phyloP scores from a whole-genome alignment of 768 basidiomycete species.

The Russula earlei region DNA sequence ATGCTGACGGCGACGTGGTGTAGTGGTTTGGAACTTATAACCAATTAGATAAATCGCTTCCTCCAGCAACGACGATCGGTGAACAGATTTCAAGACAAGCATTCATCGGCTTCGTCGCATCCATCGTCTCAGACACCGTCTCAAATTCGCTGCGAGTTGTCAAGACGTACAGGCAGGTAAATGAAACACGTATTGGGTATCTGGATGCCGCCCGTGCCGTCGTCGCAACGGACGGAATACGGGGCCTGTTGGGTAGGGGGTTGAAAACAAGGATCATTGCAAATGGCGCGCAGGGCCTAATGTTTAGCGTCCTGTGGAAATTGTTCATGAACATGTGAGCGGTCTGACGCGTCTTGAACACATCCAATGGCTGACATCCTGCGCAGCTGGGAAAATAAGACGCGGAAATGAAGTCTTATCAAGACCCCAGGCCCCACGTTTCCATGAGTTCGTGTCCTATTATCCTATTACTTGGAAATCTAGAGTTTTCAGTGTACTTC shows the following conservation, averaged over 20 bases:
- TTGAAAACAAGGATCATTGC: conserved; percentile 82
- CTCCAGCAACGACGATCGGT: conserved; percentile 39
- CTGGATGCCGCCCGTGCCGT: conserved; percentile 68
- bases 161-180: conserved; percentile 93
- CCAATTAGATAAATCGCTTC: conserved; percentile 57
- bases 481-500: too few species aligned
- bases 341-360: background rate
- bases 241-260: conserved; percentile 80
- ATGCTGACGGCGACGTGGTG: conserved; percentile 6
- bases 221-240: conserved; percentile 62
- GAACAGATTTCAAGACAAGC: conserved; percentile 70
- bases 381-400: conserved; percentile 9
- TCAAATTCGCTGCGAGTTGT: conserved; percentile 87
- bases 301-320: conserved; percentile 90
- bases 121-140: conserved; percentile 73
- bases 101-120: conserved; percentile 85
- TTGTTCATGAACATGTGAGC: conserved; percentile 80
- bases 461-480: too few species aligned
- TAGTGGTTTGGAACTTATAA: conserved; percentile 87
- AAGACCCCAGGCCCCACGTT: background rate
- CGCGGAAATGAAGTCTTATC: background rate
- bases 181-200: conserved; percentile 74
- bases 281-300: conserved; percentile 84
- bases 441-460: background rate
- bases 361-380: background rate